These are phyloP conservation scores for Candida hungchunana DNA, from an alignment of 805 yeast genomes.

Conservation along the genomic window DNA sequence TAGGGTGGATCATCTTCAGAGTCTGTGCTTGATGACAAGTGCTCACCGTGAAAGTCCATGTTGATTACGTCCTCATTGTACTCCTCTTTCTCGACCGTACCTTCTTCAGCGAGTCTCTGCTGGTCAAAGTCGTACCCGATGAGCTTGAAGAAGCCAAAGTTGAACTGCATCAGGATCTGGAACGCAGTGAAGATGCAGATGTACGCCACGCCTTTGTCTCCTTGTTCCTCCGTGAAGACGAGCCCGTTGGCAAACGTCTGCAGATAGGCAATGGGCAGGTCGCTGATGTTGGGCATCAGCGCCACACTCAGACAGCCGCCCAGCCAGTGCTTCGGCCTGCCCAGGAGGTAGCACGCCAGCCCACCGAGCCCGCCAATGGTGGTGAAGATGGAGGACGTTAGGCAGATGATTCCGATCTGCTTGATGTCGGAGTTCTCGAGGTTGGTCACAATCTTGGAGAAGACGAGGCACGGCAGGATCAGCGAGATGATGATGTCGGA, in stretches of 20 bases:
- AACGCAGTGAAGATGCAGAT: conserved; percentile 71
- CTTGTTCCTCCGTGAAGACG: conserved; percentile 52
- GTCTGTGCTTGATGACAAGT: neutral
- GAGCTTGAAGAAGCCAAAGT: conserved; percentile 68
- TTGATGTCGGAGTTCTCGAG: conserved; percentile 62
- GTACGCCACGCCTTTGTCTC: conserved; percentile 75
- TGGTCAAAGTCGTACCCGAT: conserved; percentile 56
- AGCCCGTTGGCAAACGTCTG: conserved; percentile 52
- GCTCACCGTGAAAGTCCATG: neutral
- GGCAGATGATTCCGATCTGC: conserved; percentile 59
- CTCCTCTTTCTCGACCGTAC: neutral
- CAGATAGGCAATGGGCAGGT: conserved; percentile 71
- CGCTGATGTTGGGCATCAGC: conserved; percentile 69
- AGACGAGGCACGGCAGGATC: conserved; percentile 63
- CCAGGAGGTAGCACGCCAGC: conserved; percentile 8
- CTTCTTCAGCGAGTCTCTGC: conserved; percentile 9
- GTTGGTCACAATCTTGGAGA: conserved; percentile 57
- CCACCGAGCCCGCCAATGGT: conserved; percentile 47
- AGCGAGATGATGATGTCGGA: conserved; percentile 61
- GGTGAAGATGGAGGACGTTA: conserved; percentile 48
- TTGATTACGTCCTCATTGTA: neutral
- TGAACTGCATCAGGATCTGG: conserved; percentile 59
- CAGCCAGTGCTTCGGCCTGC: conserved; percentile 56
- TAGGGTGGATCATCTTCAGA: neutral
- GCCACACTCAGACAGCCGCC: conserved; percentile 72